These are phyloP conservation scores for Artemisia princeps DNA, from an alignment of 140 eudicot species.

Conservation along the genomic window DNA sequence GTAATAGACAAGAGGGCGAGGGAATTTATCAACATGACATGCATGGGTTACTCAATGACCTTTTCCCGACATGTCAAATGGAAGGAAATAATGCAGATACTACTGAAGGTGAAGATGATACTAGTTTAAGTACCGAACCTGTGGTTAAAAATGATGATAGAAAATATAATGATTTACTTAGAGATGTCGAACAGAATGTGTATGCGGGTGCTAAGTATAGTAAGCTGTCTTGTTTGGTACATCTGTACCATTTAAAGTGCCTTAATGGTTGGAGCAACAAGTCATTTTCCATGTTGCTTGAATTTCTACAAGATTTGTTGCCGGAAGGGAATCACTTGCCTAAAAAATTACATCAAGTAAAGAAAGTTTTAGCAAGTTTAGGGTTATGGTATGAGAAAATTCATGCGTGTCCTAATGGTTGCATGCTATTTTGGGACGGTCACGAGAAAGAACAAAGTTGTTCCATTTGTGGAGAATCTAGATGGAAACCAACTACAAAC, in stretches of 20 bases:
- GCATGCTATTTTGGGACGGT: too few relatives aligned
- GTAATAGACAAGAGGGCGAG: background rate
- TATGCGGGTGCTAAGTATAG: background rate
- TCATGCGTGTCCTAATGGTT: too few relatives aligned
- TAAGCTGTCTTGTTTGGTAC: background rate
- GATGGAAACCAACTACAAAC: too few relatives aligned
- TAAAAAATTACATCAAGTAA: too few relatives aligned
- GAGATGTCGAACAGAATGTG: background rate
- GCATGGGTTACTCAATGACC: background rate
- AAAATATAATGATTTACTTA: background rate
- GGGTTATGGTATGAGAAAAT: too few relatives aligned
- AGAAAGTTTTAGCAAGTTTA: background rate
- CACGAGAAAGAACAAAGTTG: too few relatives aligned
- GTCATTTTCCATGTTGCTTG: background rate
- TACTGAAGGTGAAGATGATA: background rate
- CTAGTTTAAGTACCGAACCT: background rate
- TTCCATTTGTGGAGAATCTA: too few relatives aligned
- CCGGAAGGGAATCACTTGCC: too few relatives aligned
- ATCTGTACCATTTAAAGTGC: background rate
- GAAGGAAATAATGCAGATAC: background rate
- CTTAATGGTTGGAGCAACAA: background rate
- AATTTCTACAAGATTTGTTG: too few relatives aligned
- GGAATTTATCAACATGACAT: slow-evolving; percentile 7
- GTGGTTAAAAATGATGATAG: background rate
- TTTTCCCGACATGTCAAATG: background rate